Percentiles rank a stretch among this genome's conserved stretches.
These are phyloP conservation scores for Hyaloscypha finlandica DNA, from an alignment of 495 filamentous ascomycete species.

Conservation along the genomic window DNA sequence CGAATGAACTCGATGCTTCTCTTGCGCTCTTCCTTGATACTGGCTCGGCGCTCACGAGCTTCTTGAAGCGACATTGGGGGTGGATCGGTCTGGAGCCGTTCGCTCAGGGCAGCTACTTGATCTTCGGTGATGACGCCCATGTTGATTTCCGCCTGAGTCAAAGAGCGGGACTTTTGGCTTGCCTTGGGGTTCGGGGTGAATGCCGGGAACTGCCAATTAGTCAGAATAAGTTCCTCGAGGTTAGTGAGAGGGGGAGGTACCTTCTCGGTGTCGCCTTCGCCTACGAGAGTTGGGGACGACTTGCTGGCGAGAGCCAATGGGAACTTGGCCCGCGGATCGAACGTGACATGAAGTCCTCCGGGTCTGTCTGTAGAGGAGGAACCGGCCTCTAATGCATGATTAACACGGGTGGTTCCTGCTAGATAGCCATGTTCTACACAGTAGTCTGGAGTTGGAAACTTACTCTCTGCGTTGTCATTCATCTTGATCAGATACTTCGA, in stretches of 20 bases:
- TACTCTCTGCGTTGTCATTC: too few relatives aligned
- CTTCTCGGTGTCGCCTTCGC: background rate
- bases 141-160: constrained; percentile 11
- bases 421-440: too few relatives aligned
- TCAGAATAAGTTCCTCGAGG: background rate
- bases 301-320: background rate
- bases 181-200: background rate
- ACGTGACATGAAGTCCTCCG: background rate
- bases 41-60: constrained; percentile 12
- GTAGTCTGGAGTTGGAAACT: too few relatives aligned
- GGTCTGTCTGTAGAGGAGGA: background rate
- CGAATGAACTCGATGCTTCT: constrained; percentile 21
- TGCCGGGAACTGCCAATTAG: background rate
- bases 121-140: background rate
- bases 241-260: background rate
- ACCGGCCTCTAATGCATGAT: background rate
- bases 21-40: constrained; percentile 18
- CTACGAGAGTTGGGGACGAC: background rate
- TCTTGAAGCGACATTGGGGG: constrained; percentile 17
- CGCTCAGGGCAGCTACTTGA: background rate
- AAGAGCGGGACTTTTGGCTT: constrained; percentile 3
- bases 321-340: background rate
- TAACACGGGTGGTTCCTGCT: too few relatives aligned
- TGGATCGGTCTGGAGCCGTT: constrained; percentile 9
- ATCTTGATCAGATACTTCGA: too few relatives aligned